phyloP scores from a whole-genome alignment of 78 protist species.

The Dictyostelium citrinum region DNA sequence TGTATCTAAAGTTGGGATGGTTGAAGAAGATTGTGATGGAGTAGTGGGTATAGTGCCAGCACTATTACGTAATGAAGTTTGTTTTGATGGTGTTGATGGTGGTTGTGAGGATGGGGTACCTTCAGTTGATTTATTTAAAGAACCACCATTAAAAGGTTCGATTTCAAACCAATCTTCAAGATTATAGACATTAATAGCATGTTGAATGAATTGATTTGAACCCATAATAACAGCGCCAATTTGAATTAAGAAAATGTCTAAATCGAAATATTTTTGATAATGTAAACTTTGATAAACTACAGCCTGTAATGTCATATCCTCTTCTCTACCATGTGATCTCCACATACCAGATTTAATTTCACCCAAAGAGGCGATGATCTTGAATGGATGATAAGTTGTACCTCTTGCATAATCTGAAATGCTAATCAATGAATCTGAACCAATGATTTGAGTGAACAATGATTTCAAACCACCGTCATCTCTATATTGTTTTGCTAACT shows the following conservation, averaged over 20 bases:
- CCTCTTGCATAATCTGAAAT: constrained; percentile 33
- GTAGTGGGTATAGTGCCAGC: constrained; percentile 17
- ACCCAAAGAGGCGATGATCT: constrained; percentile 29
- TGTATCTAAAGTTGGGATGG: neutral
- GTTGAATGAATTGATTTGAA: constrained; percentile 31
- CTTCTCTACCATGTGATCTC: constrained; percentile 56
- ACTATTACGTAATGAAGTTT: constrained; percentile 17
- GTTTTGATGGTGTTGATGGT: constrained; percentile 37
- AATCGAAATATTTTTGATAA: constrained; percentile 48
- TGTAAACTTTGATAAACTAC: constrained; percentile 42
- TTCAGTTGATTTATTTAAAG: neutral
- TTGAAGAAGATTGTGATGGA: neutral
- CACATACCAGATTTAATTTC: constrained; percentile 70
- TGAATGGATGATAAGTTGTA: constrained; percentile 45
- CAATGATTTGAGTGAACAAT: constrained; percentile 22
- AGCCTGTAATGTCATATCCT: constrained; percentile 49
- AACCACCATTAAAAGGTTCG: neutral
- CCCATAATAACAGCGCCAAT: constrained; percentile 55
- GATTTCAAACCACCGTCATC: constrained; percentile 6
- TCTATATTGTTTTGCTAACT: neutral
- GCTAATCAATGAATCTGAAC: neutral
- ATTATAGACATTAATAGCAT: constrained; percentile 4
- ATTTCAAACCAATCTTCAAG: constrained; percentile 46
- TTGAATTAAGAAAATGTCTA: constrained; percentile 43
- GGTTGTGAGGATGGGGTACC: neutral